Conservation (phyloP, 345 rosid species). For the Anacardium occidentale region DNA sequence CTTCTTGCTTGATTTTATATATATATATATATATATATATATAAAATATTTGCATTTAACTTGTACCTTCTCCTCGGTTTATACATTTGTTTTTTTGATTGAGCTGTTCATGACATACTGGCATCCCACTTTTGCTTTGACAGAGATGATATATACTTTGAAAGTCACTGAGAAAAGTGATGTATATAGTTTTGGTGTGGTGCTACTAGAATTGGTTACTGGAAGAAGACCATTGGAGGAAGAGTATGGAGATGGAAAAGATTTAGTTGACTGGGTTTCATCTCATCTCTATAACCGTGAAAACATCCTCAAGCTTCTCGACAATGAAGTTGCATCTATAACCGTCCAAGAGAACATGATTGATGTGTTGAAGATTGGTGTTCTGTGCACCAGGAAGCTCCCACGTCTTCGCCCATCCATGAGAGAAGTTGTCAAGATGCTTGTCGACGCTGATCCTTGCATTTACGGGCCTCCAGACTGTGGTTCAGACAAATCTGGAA, state of each 20-base stretch:
- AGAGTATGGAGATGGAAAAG: slow-evolving; percentile 73
- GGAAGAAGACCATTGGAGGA: slow-evolving; percentile 67
- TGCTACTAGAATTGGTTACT: slow-evolving; percentile 63
- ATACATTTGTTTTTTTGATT: not conserved
- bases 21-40: too few species aligned
- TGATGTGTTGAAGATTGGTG: slow-evolving; percentile 61
- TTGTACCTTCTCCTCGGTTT: not conserved
- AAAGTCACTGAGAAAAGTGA: slow-evolving; percentile 78
- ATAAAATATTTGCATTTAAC: not conserved
- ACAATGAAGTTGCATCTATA: slow-evolving; percentile 37
- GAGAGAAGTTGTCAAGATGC: slow-evolving; percentile 83
- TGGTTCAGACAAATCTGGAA: slow-evolving; percentile 21
- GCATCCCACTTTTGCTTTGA: slow-evolving; percentile 10
- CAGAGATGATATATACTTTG: slow-evolving; percentile 78
- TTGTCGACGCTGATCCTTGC: slow-evolving; percentile 64
- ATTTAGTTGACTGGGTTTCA: slow-evolving; percentile 68
- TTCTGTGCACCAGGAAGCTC: slow-evolving; percentile 79
- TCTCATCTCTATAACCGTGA: slow-evolving; percentile 50
- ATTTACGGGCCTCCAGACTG: slow-evolving; percentile 28
- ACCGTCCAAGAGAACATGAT: slow-evolving; percentile 55
- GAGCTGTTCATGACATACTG: slow-evolving; percentile 1
- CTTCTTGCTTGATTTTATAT: too few species aligned
- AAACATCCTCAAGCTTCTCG: slow-evolving; percentile 55
- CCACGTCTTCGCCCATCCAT: slow-evolving; percentile 70
- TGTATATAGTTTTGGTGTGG: slow-evolving; percentile 85